Evolutionary conservation across 2,329 filamentous ascomycete genomes (phyloP), one percentile per base, ranked within the genome.

Genomic region (Fusarium sp.): DNA sequence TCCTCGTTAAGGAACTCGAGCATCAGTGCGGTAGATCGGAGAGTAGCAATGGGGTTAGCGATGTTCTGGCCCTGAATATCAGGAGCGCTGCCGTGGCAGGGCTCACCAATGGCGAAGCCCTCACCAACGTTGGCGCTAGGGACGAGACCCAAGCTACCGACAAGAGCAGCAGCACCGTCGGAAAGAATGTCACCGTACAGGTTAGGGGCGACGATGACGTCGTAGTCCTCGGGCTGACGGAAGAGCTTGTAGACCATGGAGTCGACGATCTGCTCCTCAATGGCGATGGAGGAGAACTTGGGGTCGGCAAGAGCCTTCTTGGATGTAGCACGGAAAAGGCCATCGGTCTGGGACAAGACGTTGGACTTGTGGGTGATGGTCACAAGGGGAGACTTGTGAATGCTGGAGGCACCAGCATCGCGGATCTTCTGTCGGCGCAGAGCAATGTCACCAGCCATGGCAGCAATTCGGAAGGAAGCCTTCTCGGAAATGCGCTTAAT

Each of bases 221-320:
- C 96, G 89, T 98, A 99, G 78, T 91, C 92, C 77, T 91, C 88
- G 45, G 96, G 96, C 83, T 98, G 94, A 68, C 95, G 93, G 90
- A 98, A 98, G 61, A 99, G 92, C 87, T 98, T 98, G 89, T 98
- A 98, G 63, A 98, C 94, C 96, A 99, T 99, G 68, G 92, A 95
- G 83, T 99, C 96, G 70, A 99, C 95, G 75, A 99, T 99, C 85
- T 99, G 96, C 87, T 98, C 96, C 83, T 98, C 96, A 58, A 98
- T 86, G 44, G 83, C 83, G 57, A 97, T 84, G 53, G 81, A 82
- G 66, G 74, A 81, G 84, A 93, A 98, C 72, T 84, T 86, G 15
- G 87, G 74, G 54, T 86, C 85, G 29, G 89, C 86, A 11, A 98
- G 90, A 6, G 93, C 93, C 30, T 86, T 86, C 73, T 92, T 90